Evolutionary conservation across 75 land plant species (phyloP).

Genomic region (Pinus taeda): DNA sequence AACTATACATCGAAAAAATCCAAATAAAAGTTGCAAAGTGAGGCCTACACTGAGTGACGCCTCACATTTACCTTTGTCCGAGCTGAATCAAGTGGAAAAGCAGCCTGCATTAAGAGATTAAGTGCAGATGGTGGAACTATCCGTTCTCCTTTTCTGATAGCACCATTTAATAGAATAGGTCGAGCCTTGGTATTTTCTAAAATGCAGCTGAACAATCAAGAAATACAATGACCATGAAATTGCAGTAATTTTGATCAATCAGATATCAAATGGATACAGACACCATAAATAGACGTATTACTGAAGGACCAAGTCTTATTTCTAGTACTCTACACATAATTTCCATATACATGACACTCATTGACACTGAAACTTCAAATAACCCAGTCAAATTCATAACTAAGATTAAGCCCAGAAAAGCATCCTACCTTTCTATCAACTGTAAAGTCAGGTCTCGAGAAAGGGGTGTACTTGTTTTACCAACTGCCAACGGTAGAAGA

Average conservation of each 20-base stretch:
- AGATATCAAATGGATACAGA: neutral
- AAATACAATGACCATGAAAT: neutral
- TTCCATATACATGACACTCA: neutral
- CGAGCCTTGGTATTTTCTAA: constrained; percentile 60
- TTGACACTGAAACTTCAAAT: neutral
- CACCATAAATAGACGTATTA: neutral
- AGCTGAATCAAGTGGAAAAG: constrained; percentile 75
- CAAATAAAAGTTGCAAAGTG: neutral
- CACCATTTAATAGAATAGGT: constrained; percentile 68
- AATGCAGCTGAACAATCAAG: constrained; percentile 23
- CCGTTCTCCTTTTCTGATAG: constrained; percentile 88
- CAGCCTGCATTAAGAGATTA: constrained; percentile 47
- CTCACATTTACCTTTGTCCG: constrained; percentile 64
- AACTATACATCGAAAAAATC: neutral
- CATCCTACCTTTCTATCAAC: constrained; percentile 67
- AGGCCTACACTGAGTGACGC: neutral
- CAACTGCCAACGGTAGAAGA: constrained; percentile 68
- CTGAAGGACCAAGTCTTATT: neutral
- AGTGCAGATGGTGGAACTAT: constrained; percentile 75
- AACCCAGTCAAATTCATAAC: neutral
- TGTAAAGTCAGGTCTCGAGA: constrained; percentile 79
- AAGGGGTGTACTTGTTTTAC: constrained; percentile 71
- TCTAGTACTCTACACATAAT: neutral
- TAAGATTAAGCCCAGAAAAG: neutral
- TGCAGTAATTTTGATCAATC: neutral